Percentiles rank a stretch among this genome's conserved stretches.
phyloP scores from a whole-genome alignment of 2,329 filamentous ascomycete genomes.

The Botrytis aclada region DNA sequence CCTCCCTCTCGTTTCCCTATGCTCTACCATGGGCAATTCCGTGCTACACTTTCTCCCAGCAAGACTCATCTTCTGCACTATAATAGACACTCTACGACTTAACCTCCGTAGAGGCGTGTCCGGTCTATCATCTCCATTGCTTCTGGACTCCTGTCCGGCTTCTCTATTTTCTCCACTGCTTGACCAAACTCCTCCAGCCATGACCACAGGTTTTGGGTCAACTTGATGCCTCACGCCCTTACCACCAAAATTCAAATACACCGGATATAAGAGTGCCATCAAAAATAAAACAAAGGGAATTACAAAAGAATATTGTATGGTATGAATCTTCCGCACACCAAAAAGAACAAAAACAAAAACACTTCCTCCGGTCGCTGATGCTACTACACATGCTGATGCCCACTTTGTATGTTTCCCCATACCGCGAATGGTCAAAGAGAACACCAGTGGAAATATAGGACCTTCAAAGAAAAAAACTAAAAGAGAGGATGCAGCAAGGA shows the following conservation, averaged over 20 bases:
- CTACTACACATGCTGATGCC: slow-evolving; percentile 71
- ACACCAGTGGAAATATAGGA: slow-evolving; percentile 79
- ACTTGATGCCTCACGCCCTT: slow-evolving; percentile 29
- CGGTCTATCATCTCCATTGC: not conserved
- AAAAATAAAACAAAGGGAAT: slow-evolving; percentile 33
- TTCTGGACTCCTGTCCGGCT: not conserved
- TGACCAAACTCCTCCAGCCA: slow-evolving; percentile 6
- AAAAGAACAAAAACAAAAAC: slow-evolving; percentile 35
- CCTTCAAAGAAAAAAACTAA: slow-evolving; percentile 79
- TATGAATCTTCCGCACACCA: slow-evolving; percentile 26
- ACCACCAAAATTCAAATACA: slow-evolving; percentile 31
- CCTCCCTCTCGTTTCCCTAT: slow-evolving; percentile 21
- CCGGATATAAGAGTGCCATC: slow-evolving; percentile 29
- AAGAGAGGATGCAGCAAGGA: slow-evolving; percentile 58
- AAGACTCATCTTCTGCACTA: slow-evolving; percentile 24
- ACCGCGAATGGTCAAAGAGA: slow-evolving; percentile 74
- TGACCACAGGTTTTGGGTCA: slow-evolving; percentile 24
- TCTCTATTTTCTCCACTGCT: not conserved
- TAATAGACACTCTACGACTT: slow-evolving; percentile 22
- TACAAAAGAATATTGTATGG: slow-evolving; percentile 30
- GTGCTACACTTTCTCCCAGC: slow-evolving; percentile 18
- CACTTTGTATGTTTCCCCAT: slow-evolving; percentile 78
- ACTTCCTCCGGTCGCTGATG: slow-evolving; percentile 30
- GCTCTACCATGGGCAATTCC: slow-evolving; percentile 24
- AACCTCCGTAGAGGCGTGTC: slow-evolving; percentile 22